Base-by-base conservation (phyloP, 75 land plant species). In the Larix kaempferi region DNA sequence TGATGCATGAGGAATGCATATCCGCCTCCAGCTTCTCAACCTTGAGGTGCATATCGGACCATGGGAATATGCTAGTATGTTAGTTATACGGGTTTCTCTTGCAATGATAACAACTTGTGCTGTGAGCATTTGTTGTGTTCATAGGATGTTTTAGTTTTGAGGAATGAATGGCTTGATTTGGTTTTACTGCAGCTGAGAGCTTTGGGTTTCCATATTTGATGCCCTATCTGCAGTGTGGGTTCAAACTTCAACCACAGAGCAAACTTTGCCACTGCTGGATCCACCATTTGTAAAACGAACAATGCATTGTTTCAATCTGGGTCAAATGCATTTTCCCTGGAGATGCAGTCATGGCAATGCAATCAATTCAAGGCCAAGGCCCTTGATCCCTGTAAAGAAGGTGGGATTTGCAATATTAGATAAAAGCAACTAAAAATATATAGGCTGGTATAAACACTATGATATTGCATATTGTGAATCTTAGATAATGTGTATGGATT, bases 201-300 rank as follows among this genome's bases (percentile, higher is more conserved):
- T 75, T 89, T 26, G 83, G 78, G 6, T 74, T 89, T 26, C 94
- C 41, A 29, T 29, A 29, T 0, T 59, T 89, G 74, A 81, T 74
- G 74, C 83, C 91, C 0, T 89, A 85, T 59, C 59, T 91, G 75
- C 61, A 89, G 41, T 2, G 57, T 92, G 25, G 92, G 86, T 23
- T 59, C 94, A 15, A 86, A 86, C 74, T 92, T 80, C 81, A 71
- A 79, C 17, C 86, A 87, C 73, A 92, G 94, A 56, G 94, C 90
- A 19, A 92, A 92, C 63, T 92, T 92, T 67, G 94, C 94, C 0
- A 86, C 88, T 0, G 90, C 88, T 35, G 94, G 94, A 61, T 83
- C 92, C 25, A 86, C 92, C 58, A 78, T 88, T 33, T 54, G 76
- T 12, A 8, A 41, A 55, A 85, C 33, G 21, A 88, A 85, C 69